Conservation (phyloP, 805 yeast genomes). For the Cyberlindnera mississippiensis region DNA sequence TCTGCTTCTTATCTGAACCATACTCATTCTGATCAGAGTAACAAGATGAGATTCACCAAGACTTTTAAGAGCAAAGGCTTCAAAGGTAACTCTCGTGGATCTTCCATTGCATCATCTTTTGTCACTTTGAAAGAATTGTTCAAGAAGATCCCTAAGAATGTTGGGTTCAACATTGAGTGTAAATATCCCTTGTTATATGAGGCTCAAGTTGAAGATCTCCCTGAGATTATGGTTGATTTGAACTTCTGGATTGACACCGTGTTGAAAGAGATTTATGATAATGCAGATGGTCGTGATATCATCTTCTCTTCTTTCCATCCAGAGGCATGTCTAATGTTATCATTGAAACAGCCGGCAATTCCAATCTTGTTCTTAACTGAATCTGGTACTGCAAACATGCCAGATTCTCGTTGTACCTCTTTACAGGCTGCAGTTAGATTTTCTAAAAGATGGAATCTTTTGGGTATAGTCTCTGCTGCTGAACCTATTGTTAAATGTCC, state of each 20-base stretch:
- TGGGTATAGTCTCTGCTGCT: slow-evolving; percentile 91
- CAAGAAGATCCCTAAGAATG: slow-evolving; percentile 70
- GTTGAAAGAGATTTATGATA: slow-evolving; percentile 71
- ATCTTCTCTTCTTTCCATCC: slow-evolving; percentile 94
- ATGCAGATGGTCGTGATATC: slow-evolving; percentile 75
- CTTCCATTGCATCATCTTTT: slow-evolving; percentile 85
- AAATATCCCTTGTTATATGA: slow-evolving; percentile 95
- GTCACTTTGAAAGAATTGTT: slow-evolving; percentile 85
- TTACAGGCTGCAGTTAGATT: slow-evolving; percentile 89
- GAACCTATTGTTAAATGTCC: slow-evolving; percentile 86
- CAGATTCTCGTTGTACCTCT: slow-evolving; percentile 83
- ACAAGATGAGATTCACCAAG: slow-evolving; percentile 80
- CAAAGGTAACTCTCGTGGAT: slow-evolving; percentile 91
- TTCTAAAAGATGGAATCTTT: slow-evolving; percentile 83
- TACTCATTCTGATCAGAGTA: slow-evolving; percentile 24
- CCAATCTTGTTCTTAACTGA: slow-evolving; percentile 91
- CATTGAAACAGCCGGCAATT: slow-evolving; percentile 89
- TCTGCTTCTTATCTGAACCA: slow-evolving; percentile 21
- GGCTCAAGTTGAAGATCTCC: slow-evolving; percentile 84
- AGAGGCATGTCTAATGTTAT: slow-evolving; percentile 78
- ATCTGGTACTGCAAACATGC: slow-evolving; percentile 80
- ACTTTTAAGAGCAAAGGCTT: slow-evolving; percentile 83
- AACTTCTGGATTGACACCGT: slow-evolving; percentile 89
- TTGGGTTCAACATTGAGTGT: slow-evolving; percentile 92
- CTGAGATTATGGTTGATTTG: slow-evolving; percentile 75